phyloP scores from a whole-genome alignment of 768 basidiomycete species.

The Calocybe cyanea region DNA sequence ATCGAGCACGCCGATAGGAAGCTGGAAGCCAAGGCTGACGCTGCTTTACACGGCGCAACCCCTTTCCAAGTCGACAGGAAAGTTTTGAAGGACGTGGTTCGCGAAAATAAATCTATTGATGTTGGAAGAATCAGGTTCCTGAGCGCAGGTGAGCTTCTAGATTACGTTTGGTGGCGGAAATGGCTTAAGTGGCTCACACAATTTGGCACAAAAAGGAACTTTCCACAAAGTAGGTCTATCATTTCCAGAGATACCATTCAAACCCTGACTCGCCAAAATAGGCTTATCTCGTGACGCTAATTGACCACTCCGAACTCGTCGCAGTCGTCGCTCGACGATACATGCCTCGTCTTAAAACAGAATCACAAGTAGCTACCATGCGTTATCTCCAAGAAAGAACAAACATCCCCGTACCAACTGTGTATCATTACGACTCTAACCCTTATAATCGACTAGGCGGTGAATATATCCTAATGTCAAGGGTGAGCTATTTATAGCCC shows the following conservation, averaged over 20 bases:
- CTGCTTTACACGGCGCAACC: conserved; percentile 52
- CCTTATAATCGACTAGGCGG: conserved; percentile 82
- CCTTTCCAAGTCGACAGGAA: conserved; percentile 76
- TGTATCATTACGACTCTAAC: conserved; percentile 78
- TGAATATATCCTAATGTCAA: conserved; percentile 86
- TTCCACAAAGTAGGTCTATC: conserved; percentile 65
- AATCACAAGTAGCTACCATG: conserved; percentile 85
- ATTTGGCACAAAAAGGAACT: conserved; percentile 46
- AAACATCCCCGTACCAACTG: conserved; percentile 66
- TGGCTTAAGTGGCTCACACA: conserved; percentile 4
- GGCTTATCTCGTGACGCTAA: conserved; percentile 76
- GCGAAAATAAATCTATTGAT: conserved; percentile 61
- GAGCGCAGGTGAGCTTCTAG: conserved; percentile 56
- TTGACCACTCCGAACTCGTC: conserved; percentile 58
- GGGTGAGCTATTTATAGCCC: conserved; percentile 42
- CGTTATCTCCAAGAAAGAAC: conserved; percentile 73
- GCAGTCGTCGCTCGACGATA: conserved; percentile 81
- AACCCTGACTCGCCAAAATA: conserved; percentile 22
- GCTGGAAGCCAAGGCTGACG: conserved; percentile 61
- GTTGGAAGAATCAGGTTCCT: conserved; percentile 72
- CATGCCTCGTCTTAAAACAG: conserved; percentile 84
- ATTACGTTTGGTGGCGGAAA: conserved; percentile 13
- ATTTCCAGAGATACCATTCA: neutral
- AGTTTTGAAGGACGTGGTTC: conserved; percentile 72
- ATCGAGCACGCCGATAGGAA: conserved; percentile 67